Evolutionary conservation across 768 basidiomycete genomes (phyloP).

Genomic region (Erythrobasidium yunnanense): DNA sequence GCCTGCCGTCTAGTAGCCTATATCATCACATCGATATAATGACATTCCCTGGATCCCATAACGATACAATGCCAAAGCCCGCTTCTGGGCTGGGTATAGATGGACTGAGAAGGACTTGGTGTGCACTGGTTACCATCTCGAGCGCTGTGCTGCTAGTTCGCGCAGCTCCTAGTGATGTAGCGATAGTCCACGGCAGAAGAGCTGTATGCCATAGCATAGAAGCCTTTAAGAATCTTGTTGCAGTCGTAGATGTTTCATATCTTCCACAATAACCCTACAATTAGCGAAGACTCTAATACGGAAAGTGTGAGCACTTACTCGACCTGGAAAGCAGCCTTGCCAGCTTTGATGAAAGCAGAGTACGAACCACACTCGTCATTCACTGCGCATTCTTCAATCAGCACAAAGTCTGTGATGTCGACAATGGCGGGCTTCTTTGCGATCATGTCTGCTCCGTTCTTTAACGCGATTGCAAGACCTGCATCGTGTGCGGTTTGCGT

Average conservation of each 20-base stretch:
- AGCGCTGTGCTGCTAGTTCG: too few species aligned
- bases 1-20: too few species aligned
- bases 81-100: too few species aligned
- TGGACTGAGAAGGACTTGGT: too few species aligned
- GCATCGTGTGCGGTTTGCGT: not conserved
- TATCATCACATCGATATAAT: too few species aligned
- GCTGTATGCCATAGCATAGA: not conserved
- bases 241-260: not conserved
- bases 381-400: slow-evolving; percentile 13
- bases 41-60: too few species aligned
- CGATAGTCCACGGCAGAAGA: not conserved
- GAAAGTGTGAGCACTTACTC: too few species aligned
- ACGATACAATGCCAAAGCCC: too few species aligned
- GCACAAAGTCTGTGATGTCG: not conserved
- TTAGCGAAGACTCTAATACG: too few species aligned
- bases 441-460: slow-evolving; percentile 24
- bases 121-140: too few species aligned
- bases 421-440: slow-evolving; percentile 3
- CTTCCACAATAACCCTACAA: not conserved
- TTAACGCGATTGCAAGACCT: not conserved
- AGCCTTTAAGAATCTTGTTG: not conserved
- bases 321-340: slow-evolving; percentile 12
- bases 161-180: not conserved
- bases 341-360: not conserved
- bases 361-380: slow-evolving; percentile 5